Evolutionary conservation across 352 stramenopile genomes (phyloP), one percentile per base, ranked within the genome.

Genomic region (Phytopythium oedochilum): DNA sequence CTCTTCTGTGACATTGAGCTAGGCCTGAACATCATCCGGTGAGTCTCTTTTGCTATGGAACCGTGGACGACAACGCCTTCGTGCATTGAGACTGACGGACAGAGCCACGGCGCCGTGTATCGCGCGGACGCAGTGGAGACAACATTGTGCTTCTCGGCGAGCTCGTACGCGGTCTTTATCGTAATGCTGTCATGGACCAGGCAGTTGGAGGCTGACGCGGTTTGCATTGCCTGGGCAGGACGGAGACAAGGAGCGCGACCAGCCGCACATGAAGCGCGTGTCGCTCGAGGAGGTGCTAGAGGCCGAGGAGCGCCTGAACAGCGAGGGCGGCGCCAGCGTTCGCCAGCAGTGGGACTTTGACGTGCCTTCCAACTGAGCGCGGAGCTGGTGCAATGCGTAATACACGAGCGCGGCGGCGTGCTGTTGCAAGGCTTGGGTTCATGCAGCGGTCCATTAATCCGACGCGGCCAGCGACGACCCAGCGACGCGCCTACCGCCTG

Each of bases 1-100:
- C 78, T 97, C 56, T 98, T 98, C 70, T 95, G 94, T 38, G 96
- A 99, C 61, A 96, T 98, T 55, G 82, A 96, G 56, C 68, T 99
- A 43, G 94, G 94, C 26, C 69, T 99, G n/a, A 98, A 98, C 71
- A 92, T 99, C 61, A 94, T 99, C 45, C 83, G 96, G 71, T 94
- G 65, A 17, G 57, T 23, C 9, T 1, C 15, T 12, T 28, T 32
- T 31, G 40, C 20, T 29, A 7, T 23, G 10, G 2, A 5, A 18
- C 5, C 7, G 8, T 45, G 10, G 14, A 14, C 2, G 26, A 2
- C 44, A 29, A 36, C 29, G 4, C 22, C 10, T 2, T 54, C 35
- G 23, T 9, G 10, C 11, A 11, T 6, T 17, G 32, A 17, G 32
- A 11, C 5, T 36, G 7, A 14, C 32, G 3, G 32, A 14, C 32